These are phyloP conservation scores for Phoenix dactylifera DNA, from an alignment of 176 grass and related monocot species.

Conservation along the genomic window DNA sequence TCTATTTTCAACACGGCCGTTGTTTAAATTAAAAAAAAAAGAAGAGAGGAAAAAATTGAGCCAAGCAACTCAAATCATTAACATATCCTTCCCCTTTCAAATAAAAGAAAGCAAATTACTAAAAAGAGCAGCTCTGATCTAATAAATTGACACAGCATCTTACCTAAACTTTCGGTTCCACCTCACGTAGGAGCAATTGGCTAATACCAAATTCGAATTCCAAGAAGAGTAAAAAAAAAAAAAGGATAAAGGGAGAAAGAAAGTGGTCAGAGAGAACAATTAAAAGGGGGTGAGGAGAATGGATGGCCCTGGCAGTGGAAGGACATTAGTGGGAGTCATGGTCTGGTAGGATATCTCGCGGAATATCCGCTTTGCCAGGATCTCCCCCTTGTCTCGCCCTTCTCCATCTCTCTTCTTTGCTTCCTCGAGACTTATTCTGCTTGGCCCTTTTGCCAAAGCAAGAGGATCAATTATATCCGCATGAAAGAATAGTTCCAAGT, in stretches of 20 bases:
- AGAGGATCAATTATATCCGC: too few species aligned
- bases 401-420: not conserved
- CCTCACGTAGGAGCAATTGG: too few species aligned
- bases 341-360: not conserved
- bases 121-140: too few species aligned
- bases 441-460: too few species aligned
- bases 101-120: too few species aligned
- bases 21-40: too few species aligned
- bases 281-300: not conserved
- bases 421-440: not conserved
- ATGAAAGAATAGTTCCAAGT: too few species aligned
- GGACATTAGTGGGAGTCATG: not conserved
- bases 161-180: not conserved
- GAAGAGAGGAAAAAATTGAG: too few species aligned
- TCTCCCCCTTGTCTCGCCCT: not conserved
- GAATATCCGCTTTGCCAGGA: constrained; percentile 2
- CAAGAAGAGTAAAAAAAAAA: not conserved
- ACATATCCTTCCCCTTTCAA: too few species aligned
- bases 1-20: too few species aligned
- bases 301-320: not conserved
- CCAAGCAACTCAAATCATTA: too few species aligned
- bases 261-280: not conserved
- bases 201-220: not conserved
- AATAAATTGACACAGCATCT: not conserved
- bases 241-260: not conserved